Evolutionary conservation across 2,329 filamentous ascomycete species (phyloP), one percentile per base, ranked within the genome.

Genomic region (Sporothrix curviconia): DNA sequence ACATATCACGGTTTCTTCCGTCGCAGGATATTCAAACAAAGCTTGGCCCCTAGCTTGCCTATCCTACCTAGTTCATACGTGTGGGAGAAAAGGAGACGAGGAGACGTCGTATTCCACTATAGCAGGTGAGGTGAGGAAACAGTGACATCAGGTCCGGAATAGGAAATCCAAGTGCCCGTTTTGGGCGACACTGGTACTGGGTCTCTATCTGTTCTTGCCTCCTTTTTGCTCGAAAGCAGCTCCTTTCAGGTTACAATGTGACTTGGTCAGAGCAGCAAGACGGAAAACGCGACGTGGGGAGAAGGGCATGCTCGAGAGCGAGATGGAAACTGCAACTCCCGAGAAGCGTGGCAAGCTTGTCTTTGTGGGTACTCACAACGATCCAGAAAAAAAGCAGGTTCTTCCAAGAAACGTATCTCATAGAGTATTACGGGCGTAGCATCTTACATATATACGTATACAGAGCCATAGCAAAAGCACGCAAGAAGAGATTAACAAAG

Each of bases 101-200:
- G n/a, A n/a, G n/a, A n/a, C n/a, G n/a, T n/a, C n/a, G n/a, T n/a
- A n/a, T n/a, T n/a, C n/a, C n/a, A n/a, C n/a, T n/a, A n/a, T n/a
- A n/a, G n/a, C 6, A 19, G 11, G 17, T 37, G 12, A 14, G 6
- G 25, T 6, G 32, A 25, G 28, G 37, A 43, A 42, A 30, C 37
- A 30, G 37, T 50, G n/a, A 39, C 25, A 37, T 43, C 28, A 15
- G 52, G 46, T 42, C 42, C 53, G 14, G 24, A 55, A 55, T 44
- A 55, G 53, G 53, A 55, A 55, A 47, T 7, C 25, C 28, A 37
- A 15, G 32, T 25, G 30, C 11, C 53, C 43, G 30, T 47, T 55
- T 54, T 47, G 53, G 42, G 42, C 32, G n/a, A 46, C 30, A 37
- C 7, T 24, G 39, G 15, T 9, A 34, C 32, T 28, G 28, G 28